Conservation (phyloP, 768 basidiomycete genomes). For the Pulveroboletus frians region DNA sequence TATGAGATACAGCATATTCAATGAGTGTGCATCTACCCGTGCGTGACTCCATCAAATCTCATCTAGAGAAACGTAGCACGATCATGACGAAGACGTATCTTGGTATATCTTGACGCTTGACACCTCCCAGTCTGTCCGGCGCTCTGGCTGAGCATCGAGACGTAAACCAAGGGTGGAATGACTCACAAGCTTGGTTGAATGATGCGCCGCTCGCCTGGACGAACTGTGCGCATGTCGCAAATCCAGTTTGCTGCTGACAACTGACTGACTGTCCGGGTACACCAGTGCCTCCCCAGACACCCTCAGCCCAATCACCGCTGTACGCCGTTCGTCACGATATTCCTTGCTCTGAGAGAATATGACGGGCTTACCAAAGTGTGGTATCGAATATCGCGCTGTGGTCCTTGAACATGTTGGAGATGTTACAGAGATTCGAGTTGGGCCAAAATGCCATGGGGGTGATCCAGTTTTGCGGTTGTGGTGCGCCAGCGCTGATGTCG, state of each 20-base stretch:
- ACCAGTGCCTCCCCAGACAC: constrained; percentile 67
- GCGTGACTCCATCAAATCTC: constrained; percentile 4
- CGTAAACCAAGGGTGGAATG: not conserved
- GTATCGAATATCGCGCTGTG: constrained; percentile 83
- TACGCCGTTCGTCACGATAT: constrained; percentile 4
- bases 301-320: constrained; percentile 87
- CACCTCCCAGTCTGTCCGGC: constrained; percentile 71
- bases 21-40: constrained; percentile 10
- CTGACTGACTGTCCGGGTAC: constrained; percentile 82
- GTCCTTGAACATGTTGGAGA: constrained; percentile 71
- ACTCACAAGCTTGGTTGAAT: constrained; percentile 75
- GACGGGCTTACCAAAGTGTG: constrained; percentile 59
- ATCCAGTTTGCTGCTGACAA: constrained; percentile 80
- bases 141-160: constrained; percentile 1
- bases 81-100: constrained; percentile 25
- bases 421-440: constrained; percentile 59
- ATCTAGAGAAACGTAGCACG: not conserved
- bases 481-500: constrained; percentile 71
- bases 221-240: constrained; percentile 73
- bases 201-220: constrained; percentile 67
- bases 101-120: constrained; percentile 72
- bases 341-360: not conserved
- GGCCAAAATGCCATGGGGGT: constrained; percentile 76
- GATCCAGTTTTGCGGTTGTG: constrained; percentile 75
- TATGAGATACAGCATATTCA: constrained; percentile 19